Base-by-base conservation (phyloP, 768 basidiomycete genomes). In the Coprinopsis strossmayeri region DNA sequence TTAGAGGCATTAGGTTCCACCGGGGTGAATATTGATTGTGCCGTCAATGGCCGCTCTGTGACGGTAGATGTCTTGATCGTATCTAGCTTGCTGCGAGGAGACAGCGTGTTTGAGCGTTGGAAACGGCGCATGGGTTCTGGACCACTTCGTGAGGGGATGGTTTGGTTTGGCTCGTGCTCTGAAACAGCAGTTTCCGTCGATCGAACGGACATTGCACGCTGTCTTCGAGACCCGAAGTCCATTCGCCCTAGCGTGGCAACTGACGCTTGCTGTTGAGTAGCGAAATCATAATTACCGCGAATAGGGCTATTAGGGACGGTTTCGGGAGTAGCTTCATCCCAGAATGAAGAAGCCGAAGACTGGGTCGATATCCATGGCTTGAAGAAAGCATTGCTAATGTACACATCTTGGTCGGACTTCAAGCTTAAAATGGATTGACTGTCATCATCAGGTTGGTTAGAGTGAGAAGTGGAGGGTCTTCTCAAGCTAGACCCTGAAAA, bases 401-500 rank as follows among this genome's bases (percentile, higher is more conserved):
- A 51, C 40, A 55, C 54, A 20, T 75, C 76, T 34, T 61, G 63
- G 21, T 77, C 71, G 12, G 71, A 68, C n/a, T 67, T 69, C 27
- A 76, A 53, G 56, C 78, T 82, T 59, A 78, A 74, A 11, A 79
- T 53, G 2, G 82, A 83, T 17, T 70, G 73, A 20, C 58, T 58
- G 60, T 84, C 82, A 43, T 84, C 80, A 42, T 80, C 38, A 5
- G 39, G 38, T 10, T 64, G 53, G 11, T 64, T 61, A 20, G 64
- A 57, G 27, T 71, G 68, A 10, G 77, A 73, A 13, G 74, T 77
- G 3, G 81, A 79, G 17, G 78, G 76, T 50, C 78, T 69, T 49
- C 75, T 68, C 37, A 64, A 53, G 55, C 73, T 78, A 5, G 79
- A 74, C 30, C 73, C 71, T 15, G 84, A 85, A 56, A 85, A 85